Base-by-base conservation (phyloP, 2,329 filamentous ascomycete genomes). In the Fusarium marasasianum region DNA sequence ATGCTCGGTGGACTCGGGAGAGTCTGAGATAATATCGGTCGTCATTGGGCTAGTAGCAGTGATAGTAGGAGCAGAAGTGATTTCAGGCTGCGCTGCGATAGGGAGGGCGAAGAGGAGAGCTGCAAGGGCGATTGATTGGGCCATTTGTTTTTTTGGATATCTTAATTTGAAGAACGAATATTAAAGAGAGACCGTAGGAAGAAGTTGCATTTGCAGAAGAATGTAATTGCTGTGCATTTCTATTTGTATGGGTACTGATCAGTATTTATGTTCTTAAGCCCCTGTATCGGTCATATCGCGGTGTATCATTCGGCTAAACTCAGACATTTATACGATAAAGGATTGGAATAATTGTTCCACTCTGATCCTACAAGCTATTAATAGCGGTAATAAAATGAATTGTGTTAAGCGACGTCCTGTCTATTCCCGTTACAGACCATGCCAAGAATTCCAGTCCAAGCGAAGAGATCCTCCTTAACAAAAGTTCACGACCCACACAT, bases 191-290 rank as follows among this genome's bases (percentile, higher is more conserved):
- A 24, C 22, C 4, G 2, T 10, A 8, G 2, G 3, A 5, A 33
- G 1, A 18, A 5, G 15, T 18, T 33, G 0, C 5, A 5, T 9
- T 0, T n/a, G 22, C 6, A 13, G 8, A 6, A n/a, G 29, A 50
- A 33, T 33, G 14, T 0, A n/a, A 48, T 22, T 17, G 1, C 17
- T 11, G 14, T 12, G 20, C 5, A 8, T 22, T 18, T 31, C 6
- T 22, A 6, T 4, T 48, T 8, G 4, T 12, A 22, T n/a, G n/a
- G 3, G 20, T 4, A 31, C 1, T 31, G 3, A 3, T 17, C 7
- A 8, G 20, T 48, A 48, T 48, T 31, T 17, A 4, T 31, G n/a
- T 3, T 31, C 5, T 8, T 31, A 0, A 3, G 5, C 45, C 13
- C 2, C 1, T n/a, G 26, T 10, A 12, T 31, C 10, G 26, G 45